Evolutionary conservation across 208 protist genomes (phyloP).

Genomic region (Crithidia sp.): DNA sequence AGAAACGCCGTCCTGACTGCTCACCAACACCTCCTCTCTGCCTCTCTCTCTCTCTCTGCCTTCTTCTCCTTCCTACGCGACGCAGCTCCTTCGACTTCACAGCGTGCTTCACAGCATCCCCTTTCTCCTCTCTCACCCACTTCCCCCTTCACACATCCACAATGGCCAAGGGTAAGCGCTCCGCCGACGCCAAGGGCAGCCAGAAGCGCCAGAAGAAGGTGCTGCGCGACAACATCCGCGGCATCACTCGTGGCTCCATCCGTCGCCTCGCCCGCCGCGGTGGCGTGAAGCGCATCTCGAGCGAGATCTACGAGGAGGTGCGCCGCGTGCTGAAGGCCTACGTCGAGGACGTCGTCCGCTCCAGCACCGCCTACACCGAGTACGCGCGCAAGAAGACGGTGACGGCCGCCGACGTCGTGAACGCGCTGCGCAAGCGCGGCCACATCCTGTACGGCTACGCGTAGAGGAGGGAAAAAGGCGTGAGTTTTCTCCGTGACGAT

Average conservation of each 20-base stretch:
- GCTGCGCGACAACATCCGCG: slow-evolving; percentile 86
- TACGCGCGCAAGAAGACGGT: slow-evolving; percentile 88
- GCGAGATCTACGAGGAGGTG: slow-evolving; percentile 73
- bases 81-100: too few species aligned
- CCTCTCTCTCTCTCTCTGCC: too few species aligned
- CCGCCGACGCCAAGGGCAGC: slow-evolving; percentile 68
- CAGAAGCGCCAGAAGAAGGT: slow-evolving; percentile 89
- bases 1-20: too few species aligned
- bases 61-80: too few species aligned
- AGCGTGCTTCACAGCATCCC: too few species aligned
- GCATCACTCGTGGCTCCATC: slow-evolving; percentile 88
- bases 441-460: slow-evolving; percentile 93
- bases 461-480: neutral
- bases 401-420: slow-evolving; percentile 86
- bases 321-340: slow-evolving; percentile 84
- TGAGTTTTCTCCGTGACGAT: too few species aligned
- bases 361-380: slow-evolving; percentile 87
- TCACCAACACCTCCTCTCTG: too few species aligned
- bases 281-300: slow-evolving; percentile 92
- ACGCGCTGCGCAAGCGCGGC: slow-evolving; percentile 88
- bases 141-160: neutral
- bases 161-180: slow-evolving; percentile 83
- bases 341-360: slow-evolving; percentile 83
- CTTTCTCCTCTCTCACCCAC: neutral
- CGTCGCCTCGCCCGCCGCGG: slow-evolving; percentile 91